Evolutionary conservation across 441 rosid genomes (phyloP).

Genomic region (Kokia cookei): DNA sequence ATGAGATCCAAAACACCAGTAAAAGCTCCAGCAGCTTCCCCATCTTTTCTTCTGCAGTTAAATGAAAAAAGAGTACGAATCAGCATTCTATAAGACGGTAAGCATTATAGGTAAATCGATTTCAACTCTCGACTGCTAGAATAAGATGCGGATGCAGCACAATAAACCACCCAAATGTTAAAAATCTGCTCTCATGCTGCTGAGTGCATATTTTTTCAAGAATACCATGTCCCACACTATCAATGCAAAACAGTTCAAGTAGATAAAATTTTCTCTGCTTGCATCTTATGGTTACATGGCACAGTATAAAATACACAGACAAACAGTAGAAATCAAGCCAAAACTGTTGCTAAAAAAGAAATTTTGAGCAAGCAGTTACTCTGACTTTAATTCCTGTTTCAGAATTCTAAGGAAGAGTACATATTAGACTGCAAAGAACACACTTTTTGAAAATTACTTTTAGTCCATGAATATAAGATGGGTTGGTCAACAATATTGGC

Average conservation of each 20-base stretch:
- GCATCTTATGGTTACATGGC: neutral
- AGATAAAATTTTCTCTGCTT: neutral
- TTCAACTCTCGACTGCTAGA: neutral
- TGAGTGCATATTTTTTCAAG: neutral
- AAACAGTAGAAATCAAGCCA: constrained; percentile 3
- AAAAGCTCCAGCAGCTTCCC: constrained; percentile 72
- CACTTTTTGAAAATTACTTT: neutral
- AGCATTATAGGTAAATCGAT: neutral
- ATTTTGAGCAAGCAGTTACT: neutral
- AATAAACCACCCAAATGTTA: neutral
- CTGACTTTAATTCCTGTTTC: neutral
- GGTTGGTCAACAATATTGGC: neutral
- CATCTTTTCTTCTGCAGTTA: constrained; percentile 74
- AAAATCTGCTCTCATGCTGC: neutral
- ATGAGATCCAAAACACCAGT: constrained; percentile 80
- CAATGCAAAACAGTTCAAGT: neutral
- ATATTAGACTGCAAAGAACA: neutral
- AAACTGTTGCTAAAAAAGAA: neutral
- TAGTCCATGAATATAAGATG: neutral
- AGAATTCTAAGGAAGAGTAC: neutral
- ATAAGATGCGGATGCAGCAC: neutral
- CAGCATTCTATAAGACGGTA: neutral
- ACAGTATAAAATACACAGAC: neutral
- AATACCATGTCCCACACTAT: neutral
- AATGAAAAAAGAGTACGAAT: constrained; percentile 6